Evolutionary conservation across 164 flowering plant genomes (phyloP), one percentile per base, ranked within the genome.

Genomic region (Annona squamosa): DNA sequence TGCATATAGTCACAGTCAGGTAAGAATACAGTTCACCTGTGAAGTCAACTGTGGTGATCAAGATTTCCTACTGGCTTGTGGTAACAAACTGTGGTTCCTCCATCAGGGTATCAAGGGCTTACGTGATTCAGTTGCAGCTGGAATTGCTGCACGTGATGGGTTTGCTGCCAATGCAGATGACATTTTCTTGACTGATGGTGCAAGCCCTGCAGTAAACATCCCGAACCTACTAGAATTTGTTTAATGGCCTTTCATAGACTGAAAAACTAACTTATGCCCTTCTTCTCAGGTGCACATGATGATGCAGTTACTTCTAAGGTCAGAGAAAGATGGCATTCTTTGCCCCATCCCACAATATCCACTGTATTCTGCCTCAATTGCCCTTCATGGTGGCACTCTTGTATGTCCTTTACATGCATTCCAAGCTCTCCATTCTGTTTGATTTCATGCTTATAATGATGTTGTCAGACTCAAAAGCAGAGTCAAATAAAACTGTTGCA

Each of bases 1-100:
- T 82, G 98, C 98, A 78, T 96, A 96, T 70, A 96, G 99, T 82
- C 99, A 96, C 75, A 96, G 98, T 76, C 98, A 96, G 92, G 99
- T 89, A 78, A 69, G 47, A 71, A 18, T 6, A 67, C 18, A 67
- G 17, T 45, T 16, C 26, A 17, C 2, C 3, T n/a, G 19, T 42
- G 46, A 4, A 12, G 16, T 16, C 9, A 6, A 9, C 59, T 52
- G 13, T 52, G 9, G 9, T 7, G 9, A 52, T 52, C 9, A 9
- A 52, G 9, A 52, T 10, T 10, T 16, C 59, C 37, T 26, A 26
- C 37, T 26, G 37, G 37, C 37, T 26, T 0, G 59, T 52, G 59
- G 16, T 26, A 46, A 62, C 42, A 26, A 26, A 26, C 37, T 26
- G 52, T 26, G 67, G 56, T 37, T 69, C 46, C 48, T 7, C 43